Conservation (phyloP, 73 alveolate genomes). For the Paramecium biaurelia region DNA sequence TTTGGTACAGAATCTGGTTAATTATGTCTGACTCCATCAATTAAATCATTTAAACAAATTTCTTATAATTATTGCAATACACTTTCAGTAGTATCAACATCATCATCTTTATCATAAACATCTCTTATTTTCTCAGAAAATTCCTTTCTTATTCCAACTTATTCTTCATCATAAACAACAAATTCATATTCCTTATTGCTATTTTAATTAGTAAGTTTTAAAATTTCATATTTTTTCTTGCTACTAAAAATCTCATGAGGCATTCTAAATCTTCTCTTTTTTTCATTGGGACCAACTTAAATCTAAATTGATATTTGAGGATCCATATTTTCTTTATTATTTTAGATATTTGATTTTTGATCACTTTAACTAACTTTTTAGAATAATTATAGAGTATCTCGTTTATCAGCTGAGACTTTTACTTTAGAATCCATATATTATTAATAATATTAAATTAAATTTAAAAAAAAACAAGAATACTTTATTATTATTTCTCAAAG, state of each 20-base stretch:
- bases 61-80: neutral
- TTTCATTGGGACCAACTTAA: neutral
- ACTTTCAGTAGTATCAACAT: neutral
- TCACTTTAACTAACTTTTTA: neutral
- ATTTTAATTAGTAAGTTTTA: neutral
- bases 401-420: neutral
- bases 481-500: neutral
- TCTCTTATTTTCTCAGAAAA: neutral
- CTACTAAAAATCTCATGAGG: neutral
- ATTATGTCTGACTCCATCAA: neutral
- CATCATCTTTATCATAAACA: neutral
- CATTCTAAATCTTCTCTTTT: neutral
- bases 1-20: neutral
- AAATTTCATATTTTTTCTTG: neutral
- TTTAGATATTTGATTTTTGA: neutral
- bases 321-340: neutral
- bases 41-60: neutral
- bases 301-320: neutral
- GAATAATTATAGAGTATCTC: neutral
- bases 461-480: neutral
- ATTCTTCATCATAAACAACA: neutral
- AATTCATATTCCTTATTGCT: neutral
- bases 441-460: neutral
- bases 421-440: neutral
- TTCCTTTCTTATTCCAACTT: neutral